Percentiles rank a stretch among this genome's conserved stretches.
phyloP scores from a whole-genome alignment of 257 asterid species.

The Leonotis leonurus region DNA sequence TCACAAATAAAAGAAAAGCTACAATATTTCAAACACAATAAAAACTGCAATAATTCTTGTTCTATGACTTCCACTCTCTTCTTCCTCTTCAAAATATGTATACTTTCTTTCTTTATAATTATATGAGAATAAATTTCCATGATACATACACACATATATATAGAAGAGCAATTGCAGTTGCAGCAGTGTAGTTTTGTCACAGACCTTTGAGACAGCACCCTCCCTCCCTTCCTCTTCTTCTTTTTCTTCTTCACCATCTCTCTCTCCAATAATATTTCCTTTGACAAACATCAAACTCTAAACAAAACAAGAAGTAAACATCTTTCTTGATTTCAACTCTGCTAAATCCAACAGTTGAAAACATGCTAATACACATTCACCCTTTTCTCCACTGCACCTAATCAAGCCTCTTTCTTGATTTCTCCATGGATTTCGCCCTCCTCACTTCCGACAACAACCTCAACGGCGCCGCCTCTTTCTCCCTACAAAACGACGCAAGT shows the following conservation, averaged over 20 bases:
- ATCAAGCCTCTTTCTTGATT: constrained; percentile 1
- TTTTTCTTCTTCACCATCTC: too few species aligned
- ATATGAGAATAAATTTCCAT: background rate
- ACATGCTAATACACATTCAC: constrained; percentile 38
- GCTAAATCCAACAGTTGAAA: constrained; percentile 22
- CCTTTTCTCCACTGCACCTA: constrained; percentile 30
- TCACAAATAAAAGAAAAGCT: too few species aligned
- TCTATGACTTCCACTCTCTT: too few species aligned
- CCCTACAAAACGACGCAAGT: background rate
- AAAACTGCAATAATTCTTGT: too few species aligned
- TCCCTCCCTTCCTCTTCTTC: background rate
- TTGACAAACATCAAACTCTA: constrained; percentile 57
- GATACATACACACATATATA: background rate
- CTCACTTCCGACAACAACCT: constrained; percentile 32
- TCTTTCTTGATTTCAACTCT: constrained; percentile 21
- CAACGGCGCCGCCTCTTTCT: background rate
- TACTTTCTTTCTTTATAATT: too few species aligned
- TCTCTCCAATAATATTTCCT: constrained; percentile 47
- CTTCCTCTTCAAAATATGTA: too few species aligned
- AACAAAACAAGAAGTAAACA: constrained; percentile 29
- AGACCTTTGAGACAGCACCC: constrained; percentile 32
- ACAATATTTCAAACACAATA: too few species aligned
- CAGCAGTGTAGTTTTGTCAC: constrained; percentile 26
- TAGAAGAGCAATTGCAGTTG: too few species aligned
- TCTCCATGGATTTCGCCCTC: constrained; percentile 59